Evolutionary conservation across 2,329 filamentous ascomycete genomes (phyloP).

Genomic region (Aureobasidium melanogenum): DNA sequence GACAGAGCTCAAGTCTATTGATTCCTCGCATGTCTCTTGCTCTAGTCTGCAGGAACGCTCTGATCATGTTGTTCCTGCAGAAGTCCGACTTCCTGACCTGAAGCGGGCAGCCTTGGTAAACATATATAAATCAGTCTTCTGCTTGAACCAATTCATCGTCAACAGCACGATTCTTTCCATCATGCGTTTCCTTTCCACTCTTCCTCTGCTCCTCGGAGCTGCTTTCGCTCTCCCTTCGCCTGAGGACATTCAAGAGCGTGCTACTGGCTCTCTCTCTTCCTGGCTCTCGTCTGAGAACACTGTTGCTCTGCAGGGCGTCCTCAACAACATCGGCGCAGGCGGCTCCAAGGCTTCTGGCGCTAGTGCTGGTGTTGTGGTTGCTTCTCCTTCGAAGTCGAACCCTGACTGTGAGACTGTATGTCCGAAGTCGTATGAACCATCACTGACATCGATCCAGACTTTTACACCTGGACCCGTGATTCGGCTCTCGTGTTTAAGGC

Average conservation of each 20-base stretch:
- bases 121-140: background rate
- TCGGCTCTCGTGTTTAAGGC: conserved; percentile 61
- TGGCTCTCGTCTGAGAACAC: conserved; percentile 37
- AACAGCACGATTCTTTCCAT: background rate
- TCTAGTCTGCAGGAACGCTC: background rate
- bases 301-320: conserved; percentile 42
- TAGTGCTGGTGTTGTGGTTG: conserved; percentile 43
- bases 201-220: conserved; percentile 10
- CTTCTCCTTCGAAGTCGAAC: conserved; percentile 45
- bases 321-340: conserved; percentile 48
- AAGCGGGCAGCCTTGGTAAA: background rate
- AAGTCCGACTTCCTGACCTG: background rate
- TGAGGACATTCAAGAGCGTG: conserved; percentile 14
- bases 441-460: conserved; percentile 43
- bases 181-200: conserved; percentile 9
- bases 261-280: conserved; percentile 19
- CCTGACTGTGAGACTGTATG: conserved; percentile 41
- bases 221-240: conserved; percentile 13
- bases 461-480: conserved; percentile 72
- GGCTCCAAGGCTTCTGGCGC: conserved; percentile 42
- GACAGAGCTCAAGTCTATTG: background rate
- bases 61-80: background rate
- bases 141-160: background rate
- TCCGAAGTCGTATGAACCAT: background rate
- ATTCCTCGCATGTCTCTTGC: background rate